These are phyloP conservation scores for Eucalyptus marginata DNA, from an alignment of 345 rosid genomes.

Conservation along the genomic window DNA sequence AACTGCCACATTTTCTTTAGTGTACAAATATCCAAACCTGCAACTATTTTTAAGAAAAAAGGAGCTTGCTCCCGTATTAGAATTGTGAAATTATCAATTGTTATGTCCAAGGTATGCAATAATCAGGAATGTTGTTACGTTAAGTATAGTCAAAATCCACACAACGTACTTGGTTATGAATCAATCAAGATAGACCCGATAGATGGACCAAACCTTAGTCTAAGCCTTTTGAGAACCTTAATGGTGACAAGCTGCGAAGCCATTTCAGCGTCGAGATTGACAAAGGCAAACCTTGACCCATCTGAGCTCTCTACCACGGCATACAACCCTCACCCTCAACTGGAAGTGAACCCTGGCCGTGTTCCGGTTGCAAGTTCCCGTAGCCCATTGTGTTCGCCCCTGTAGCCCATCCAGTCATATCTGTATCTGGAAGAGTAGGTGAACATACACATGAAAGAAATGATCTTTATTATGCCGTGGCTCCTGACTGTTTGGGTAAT, in stretches of 20 bases:
- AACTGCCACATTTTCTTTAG: slow-evolving; percentile 32
- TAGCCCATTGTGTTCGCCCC: slow-evolving; percentile 48
- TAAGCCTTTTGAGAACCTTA: slow-evolving; percentile 25
- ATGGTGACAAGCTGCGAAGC: slow-evolving; percentile 47
- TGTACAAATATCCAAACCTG: slow-evolving; percentile 35
- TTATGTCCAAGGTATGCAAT: neutral
- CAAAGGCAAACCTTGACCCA: slow-evolving; percentile 40
- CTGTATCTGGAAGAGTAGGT: too few species aligned
- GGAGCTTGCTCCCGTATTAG: neutral
- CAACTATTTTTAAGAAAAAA: neutral
- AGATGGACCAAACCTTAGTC: slow-evolving; percentile 6
- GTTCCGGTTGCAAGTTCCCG: slow-evolving; percentile 23
- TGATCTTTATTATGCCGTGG: slow-evolving; percentile 6
- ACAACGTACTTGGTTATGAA: neutral
- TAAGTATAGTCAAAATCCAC: neutral
- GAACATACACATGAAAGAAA: too few species aligned
- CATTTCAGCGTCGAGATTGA: slow-evolving; percentile 47
- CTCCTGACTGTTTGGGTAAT: slow-evolving; percentile 11
- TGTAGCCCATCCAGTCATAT: slow-evolving; percentile 31
- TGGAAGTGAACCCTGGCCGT: slow-evolving; percentile 43
- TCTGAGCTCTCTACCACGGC: slow-evolving; percentile 19
- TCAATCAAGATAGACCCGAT: neutral
- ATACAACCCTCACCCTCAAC: slow-evolving; percentile 32
- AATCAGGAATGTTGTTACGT: neutral
- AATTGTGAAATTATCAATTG: neutral